Conservation (phyloP, 352 stramenopile species). For the Pythium aphanidermatum region DNA sequence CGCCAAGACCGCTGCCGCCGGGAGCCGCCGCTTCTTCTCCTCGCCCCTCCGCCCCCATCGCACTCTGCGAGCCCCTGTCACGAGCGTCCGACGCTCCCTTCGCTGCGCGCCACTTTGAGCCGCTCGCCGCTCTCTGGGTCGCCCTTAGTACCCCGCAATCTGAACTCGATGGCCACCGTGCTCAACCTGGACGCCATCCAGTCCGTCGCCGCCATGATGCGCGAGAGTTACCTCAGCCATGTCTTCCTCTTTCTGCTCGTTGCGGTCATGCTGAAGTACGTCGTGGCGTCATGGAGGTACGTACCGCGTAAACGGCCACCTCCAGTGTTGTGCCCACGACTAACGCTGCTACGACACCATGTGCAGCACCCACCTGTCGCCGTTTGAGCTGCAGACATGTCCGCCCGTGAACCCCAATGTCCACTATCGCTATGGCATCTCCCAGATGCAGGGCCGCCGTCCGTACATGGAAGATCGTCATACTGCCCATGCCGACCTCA, state of each 20-base stretch:
- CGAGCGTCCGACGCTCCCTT: neutral
- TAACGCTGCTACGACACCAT: too few relatives aligned
- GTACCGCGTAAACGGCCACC: too few relatives aligned
- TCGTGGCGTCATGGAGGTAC: conserved; percentile 52
- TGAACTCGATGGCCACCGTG: conserved; percentile 34
- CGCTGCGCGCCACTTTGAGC: neutral
- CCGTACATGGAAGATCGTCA: conserved; percentile 92
- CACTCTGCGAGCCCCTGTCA: neutral
- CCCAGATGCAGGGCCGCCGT: conserved; percentile 74
- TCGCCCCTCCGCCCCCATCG: neutral
- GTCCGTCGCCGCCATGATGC: conserved; percentile 48
- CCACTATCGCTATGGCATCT: conserved; percentile 75
- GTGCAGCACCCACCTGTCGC: conserved; percentile 33
- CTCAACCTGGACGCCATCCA: conserved; percentile 64
- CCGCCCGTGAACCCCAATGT: conserved; percentile 70
- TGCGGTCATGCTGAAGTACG: conserved; percentile 49
- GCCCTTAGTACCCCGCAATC: neutral
- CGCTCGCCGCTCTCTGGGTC: neutral
- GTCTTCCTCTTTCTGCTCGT: conserved; percentile 52
- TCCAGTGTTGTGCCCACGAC: too few relatives aligned
- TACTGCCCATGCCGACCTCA: conserved; percentile 66
- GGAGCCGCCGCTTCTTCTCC: neutral
- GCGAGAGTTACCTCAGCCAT: conserved; percentile 61
- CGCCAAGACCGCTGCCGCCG: neutral
- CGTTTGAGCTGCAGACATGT: conserved; percentile 68